A percentile compares a stretch with the other conserved stretches of the same genome.
Conservation (phyloP, 805 yeast genomes). For the Candida boidinii region DNA sequence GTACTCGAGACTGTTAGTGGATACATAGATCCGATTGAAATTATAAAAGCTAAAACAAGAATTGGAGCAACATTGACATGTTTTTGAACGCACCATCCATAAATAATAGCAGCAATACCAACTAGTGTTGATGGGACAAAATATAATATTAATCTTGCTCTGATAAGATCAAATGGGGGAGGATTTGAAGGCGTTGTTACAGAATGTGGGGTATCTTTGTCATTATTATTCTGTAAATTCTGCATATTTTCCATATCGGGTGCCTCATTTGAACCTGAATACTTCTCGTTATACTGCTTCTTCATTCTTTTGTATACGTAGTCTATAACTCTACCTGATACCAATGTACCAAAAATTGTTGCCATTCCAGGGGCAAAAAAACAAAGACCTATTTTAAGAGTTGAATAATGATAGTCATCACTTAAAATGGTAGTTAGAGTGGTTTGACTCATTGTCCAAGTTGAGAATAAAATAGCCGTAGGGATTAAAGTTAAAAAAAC, state of each 20-base stretch:
- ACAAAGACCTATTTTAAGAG: constrained; percentile 57
- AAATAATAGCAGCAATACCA: constrained; percentile 34
- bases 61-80: constrained; percentile 43
- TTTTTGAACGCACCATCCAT: constrained; percentile 66
- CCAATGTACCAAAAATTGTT: constrained; percentile 51
- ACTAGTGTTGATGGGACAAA: constrained; percentile 31
- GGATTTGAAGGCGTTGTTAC: constrained; percentile 1
- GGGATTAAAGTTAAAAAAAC: constrained; percentile 45
- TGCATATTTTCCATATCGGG: constrained; percentile 1
- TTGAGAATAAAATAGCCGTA: constrained; percentile 53
- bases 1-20: constrained; percentile 54
- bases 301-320: constrained; percentile 32
- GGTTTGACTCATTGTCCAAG: constrained; percentile 65
- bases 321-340: constrained; percentile 51
- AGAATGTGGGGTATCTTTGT: background rate
- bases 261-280: constrained; percentile 1
- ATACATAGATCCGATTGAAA: constrained; percentile 51
- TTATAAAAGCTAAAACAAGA: constrained; percentile 46
- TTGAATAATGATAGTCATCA: constrained; percentile 38
- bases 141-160: constrained; percentile 43
- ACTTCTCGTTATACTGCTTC: constrained; percentile 21
- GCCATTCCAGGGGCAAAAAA: constrained; percentile 71
- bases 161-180: constrained; percentile 44
- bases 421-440: constrained; percentile 51
- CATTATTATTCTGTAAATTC: constrained; percentile 16